Evolutionary conservation across 139 green algal genomes (phyloP).

Genomic region (Astrephomene gubernaculifera): DNA sequence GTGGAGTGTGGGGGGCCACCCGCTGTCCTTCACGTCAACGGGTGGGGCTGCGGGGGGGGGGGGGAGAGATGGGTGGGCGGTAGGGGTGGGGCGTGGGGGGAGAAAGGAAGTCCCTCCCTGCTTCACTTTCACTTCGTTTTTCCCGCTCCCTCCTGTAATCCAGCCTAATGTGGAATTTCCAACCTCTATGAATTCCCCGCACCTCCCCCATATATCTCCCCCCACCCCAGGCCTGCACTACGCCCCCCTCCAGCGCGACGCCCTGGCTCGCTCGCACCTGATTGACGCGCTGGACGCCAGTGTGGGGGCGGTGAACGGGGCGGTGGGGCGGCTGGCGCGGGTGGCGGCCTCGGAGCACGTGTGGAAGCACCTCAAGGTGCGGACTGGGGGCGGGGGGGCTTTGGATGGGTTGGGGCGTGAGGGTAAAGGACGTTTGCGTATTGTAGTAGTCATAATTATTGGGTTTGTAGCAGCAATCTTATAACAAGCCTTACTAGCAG

Average conservation of each 20-base stretch:
- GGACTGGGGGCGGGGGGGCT: neutral
- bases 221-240: conserved; percentile 31
- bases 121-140: neutral
- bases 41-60: too few species aligned
- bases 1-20: conserved; percentile 67
- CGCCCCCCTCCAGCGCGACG: conserved; percentile 58
- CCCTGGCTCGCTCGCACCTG: conserved; percentile 59
- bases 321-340: conserved; percentile 40
- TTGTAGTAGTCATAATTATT: neutral
- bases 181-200: too few species aligned
- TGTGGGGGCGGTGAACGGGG: conserved; percentile 59
- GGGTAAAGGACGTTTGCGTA: neutral
- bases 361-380: conserved; percentile 18
- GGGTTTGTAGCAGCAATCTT: neutral
- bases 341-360: neutral
- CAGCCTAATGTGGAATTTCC: too few species aligned
- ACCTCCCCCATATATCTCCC: neutral
- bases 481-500: neutral
- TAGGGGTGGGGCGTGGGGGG: neutral
- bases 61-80: neutral
- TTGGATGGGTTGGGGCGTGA: neutral
- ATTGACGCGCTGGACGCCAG: conserved; percentile 66
- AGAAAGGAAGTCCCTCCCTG: neutral
- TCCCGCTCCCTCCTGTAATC: neutral
- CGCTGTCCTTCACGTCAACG: conserved; percentile 61